phyloP scores from a whole-genome alignment of 2,329 filamentous ascomycete genomes.

The Sporothrix globosa region DNA sequence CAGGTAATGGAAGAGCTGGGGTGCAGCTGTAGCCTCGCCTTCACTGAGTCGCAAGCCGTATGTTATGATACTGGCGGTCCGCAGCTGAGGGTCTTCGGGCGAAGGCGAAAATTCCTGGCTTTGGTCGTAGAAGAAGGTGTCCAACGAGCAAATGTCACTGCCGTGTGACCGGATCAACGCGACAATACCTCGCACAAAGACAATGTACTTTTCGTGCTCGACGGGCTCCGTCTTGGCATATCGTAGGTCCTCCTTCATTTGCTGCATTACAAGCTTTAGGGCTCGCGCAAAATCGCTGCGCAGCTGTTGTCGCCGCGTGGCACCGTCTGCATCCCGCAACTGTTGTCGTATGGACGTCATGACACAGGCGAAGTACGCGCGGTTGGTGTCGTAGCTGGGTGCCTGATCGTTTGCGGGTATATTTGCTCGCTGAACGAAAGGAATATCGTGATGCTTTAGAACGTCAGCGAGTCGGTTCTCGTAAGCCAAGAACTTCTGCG shows the following conservation, averaged over 20 bases:
- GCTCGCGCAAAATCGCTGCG: conserved; percentile 49
- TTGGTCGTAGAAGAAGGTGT: conserved; percentile 61
- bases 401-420: conserved; percentile 43
- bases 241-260: conserved; percentile 56
- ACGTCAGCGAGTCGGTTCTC: conserved; percentile 56
- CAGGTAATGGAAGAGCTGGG: conserved; percentile 60
- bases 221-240: conserved; percentile 40
- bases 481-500: conserved; percentile 50
- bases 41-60: conserved; percentile 60
- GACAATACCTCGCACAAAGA: conserved; percentile 57
- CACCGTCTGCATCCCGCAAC: conserved; percentile 48
- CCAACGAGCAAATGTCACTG: conserved; percentile 57
- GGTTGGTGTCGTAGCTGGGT: conserved; percentile 55
- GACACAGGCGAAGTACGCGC: conserved; percentile 54
- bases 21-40: conserved; percentile 52
- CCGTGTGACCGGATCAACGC: conserved; percentile 59
- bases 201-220: conserved; percentile 54
- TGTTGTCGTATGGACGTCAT: conserved; percentile 56
- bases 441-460: conserved; percentile 48
- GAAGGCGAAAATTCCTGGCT: conserved; percentile 61
- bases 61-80: conserved; percentile 58
- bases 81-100: conserved; percentile 58
- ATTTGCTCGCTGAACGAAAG: conserved; percentile 50
- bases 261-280: conserved; percentile 55
- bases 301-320: conserved; percentile 45